Evolutionary conservation across 2,329 filamentous ascomycete species (phyloP).

Genomic region (Fusarium mangiferae): DNA sequence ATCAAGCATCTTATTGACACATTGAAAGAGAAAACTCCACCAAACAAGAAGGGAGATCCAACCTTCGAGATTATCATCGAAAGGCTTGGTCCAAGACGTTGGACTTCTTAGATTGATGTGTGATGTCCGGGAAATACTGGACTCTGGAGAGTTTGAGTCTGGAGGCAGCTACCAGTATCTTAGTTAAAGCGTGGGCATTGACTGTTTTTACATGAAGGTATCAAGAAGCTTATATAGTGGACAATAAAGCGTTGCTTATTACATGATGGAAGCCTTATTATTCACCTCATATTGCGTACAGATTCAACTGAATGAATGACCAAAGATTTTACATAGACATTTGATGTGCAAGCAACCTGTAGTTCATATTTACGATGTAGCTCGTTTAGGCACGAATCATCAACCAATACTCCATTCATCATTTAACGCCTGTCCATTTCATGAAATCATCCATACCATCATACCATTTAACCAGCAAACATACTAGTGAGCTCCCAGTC

Average conservation of each 20-base stretch:
- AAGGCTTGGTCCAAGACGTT: background rate
- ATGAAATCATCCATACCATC: constrained; percentile 15
- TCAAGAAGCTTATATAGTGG: background rate
- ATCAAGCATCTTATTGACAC: background rate
- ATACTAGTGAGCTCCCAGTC: constrained; percentile 45
- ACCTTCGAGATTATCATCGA: background rate
- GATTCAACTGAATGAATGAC: background rate
- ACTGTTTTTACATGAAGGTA: background rate
- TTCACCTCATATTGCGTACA: background rate
- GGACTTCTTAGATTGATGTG: background rate
- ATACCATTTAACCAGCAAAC: constrained; percentile 36
- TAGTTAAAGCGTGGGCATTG: background rate
- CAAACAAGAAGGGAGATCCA: background rate
- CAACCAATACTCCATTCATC: constrained; percentile 31
- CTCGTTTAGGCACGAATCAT: constrained; percentile 7
- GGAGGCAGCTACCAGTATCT: background rate
- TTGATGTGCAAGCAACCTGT: background rate
- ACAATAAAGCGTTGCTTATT: background rate
- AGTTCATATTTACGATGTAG: constrained; percentile 11
- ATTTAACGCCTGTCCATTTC: constrained; percentile 27
- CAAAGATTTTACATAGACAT: too few species aligned
- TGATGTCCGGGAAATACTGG: background rate
- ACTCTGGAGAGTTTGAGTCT: background rate
- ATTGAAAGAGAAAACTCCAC: background rate
- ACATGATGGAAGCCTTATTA: background rate